phyloP scores from a whole-genome alignment of 768 basidiomycete genomes.

The Trametes maxima region DNA sequence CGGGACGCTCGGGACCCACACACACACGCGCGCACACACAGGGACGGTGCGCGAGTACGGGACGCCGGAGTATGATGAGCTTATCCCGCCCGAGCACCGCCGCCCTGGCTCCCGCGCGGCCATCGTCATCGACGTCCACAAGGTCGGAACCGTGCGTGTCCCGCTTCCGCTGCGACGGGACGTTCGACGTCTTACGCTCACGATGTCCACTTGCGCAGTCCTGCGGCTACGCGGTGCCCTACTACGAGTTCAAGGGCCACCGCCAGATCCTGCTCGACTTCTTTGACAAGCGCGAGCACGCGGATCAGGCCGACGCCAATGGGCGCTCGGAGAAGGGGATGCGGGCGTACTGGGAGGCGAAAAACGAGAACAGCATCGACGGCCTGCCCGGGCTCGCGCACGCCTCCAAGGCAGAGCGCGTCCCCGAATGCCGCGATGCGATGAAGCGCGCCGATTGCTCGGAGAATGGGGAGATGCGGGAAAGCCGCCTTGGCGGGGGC shows the following conservation, averaged over 20 bases:
- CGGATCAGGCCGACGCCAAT: conserved; percentile 37
- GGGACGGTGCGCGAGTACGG: conserved; percentile 66
- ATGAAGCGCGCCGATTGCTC: conserved; percentile 24
- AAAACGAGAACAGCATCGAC: conserved; percentile 56
- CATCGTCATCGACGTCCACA: conserved; percentile 62
- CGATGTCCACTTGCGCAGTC: conserved; percentile 44
- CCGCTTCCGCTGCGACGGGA: too few relatives aligned
- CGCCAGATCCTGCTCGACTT: conserved; percentile 54
- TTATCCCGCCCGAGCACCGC: conserved; percentile 49
- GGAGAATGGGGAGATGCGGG: neutral
- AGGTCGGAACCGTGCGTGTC: conserved; percentile 50
- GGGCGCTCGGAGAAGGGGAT: conserved; percentile 44
- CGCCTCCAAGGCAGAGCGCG: conserved; percentile 31
- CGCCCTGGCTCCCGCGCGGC: conserved; percentile 60
- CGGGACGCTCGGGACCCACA: too few relatives aligned
- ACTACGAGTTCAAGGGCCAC: conserved; percentile 57
- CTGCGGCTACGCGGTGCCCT: conserved; percentile 67
- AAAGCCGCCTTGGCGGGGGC: neutral
- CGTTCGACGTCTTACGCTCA: neutral
- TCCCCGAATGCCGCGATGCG: neutral
- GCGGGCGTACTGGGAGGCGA: conserved; percentile 54
- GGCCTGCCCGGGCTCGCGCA: conserved; percentile 52
- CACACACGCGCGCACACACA: conserved; percentile 24
- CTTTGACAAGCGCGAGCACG: conserved; percentile 45
- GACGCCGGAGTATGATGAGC: conserved; percentile 57